Evolutionary conservation across 192 early-diverging fungal species (phyloP).

Genomic region (Backusella circina): DNA sequence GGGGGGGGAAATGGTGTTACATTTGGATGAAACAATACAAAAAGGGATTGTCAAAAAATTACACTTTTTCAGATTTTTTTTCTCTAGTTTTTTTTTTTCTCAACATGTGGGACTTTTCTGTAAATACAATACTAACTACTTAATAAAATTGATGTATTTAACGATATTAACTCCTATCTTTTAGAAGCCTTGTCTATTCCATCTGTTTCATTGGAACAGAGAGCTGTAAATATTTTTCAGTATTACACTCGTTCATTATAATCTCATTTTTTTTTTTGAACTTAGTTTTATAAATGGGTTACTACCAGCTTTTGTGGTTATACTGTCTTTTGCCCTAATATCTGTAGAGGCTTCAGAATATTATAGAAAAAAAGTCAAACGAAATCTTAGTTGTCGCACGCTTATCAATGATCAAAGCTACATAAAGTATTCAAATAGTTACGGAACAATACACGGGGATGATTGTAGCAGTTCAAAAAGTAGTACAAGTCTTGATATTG

Average conservation of each 20-base stretch:
- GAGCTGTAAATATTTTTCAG: constrained; percentile 50
- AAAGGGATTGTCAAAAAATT: neutral
- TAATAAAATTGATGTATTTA: neutral
- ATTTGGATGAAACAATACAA: neutral
- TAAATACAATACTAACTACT: neutral
- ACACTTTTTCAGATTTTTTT: neutral
- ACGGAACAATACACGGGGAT: neutral
- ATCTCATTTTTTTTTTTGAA: neutral
- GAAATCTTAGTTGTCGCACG: neutral
- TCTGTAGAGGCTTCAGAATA: neutral
- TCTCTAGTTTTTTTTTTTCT: neutral
- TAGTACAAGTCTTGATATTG: neutral
- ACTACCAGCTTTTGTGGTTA: neutral
- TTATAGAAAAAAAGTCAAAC: neutral
- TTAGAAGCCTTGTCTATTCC: constrained; percentile 20
- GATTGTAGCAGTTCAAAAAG: neutral
- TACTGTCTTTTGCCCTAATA: neutral
- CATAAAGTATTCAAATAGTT: neutral
- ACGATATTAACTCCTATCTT: neutral
- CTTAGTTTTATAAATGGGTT: neutral
- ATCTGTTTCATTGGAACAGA: constrained; percentile 47
- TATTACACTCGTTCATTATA: neutral
- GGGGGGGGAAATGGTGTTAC: neutral
- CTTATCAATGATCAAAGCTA: neutral
- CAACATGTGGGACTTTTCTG: neutral